phyloP scores from a whole-genome alignment of 768 basidiomycete genomes.

The Chalciporus pseudorubinellus region DNA sequence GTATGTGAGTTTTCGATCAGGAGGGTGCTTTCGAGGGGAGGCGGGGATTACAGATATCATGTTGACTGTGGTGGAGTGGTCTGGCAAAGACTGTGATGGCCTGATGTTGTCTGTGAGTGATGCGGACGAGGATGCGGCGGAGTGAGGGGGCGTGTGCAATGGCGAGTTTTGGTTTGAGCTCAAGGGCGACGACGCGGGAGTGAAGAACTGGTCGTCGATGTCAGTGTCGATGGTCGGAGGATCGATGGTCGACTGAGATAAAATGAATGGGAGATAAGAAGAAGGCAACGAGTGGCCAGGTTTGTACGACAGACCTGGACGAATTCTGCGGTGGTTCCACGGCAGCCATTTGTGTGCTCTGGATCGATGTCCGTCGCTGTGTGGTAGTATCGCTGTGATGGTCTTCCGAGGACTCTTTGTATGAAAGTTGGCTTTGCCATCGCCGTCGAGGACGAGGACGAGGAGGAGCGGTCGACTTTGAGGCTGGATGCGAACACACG shows the following conservation, averaged over 20 bases:
- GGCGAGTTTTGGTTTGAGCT: constrained; percentile 19
- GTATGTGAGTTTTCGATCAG: constrained; percentile 34
- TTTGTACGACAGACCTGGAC: constrained; percentile 17
- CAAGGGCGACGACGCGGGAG: constrained; percentile 19
- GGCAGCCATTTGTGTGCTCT: constrained; percentile 1
- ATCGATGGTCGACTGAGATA: constrained; percentile 14
- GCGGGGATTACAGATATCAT: constrained; percentile 17
- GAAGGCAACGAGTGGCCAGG: neutral
- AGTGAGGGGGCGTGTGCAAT: constrained; percentile 22
- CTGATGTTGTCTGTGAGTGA: constrained; percentile 36
- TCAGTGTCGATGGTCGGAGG: constrained; percentile 21
- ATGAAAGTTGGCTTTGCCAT: constrained; percentile 59
- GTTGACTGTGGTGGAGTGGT: constrained; percentile 16
- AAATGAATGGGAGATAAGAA: constrained; percentile 6
- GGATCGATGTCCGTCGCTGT: constrained; percentile 16
- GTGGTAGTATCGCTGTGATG: constrained; percentile 58
- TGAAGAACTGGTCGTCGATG: constrained; percentile 54
- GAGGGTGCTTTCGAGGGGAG: constrained; percentile 10
- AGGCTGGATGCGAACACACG: constrained; percentile 7
- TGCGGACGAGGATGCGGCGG: constrained; percentile 30
- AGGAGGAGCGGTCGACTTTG: neutral
- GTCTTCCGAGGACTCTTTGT: constrained; percentile 59
- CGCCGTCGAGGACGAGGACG: constrained; percentile 10
- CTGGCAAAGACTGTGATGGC: constrained; percentile 30
- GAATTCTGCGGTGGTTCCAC: constrained; percentile 12